Base-by-base conservation (phyloP, 2,329 filamentous ascomycete species). In the Xylariales sp. region DNA sequence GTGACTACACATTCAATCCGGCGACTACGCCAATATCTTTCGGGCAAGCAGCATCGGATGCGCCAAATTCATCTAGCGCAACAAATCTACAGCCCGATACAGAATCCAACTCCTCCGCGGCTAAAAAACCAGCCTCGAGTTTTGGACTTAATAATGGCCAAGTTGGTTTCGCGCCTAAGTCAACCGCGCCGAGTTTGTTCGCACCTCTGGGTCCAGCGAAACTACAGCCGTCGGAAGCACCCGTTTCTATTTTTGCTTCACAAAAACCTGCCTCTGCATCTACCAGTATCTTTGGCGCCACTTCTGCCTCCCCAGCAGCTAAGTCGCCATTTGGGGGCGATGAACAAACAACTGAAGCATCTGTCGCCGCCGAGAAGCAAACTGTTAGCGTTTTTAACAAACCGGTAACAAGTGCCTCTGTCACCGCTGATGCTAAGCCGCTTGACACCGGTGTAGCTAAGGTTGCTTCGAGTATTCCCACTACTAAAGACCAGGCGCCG, bases 1-100 rank as follows among this genome's bases (percentile, higher is more conserved):
- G 76, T 23, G 73, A 78, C 59, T 78, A 73, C 64, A 77, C 76
- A 16, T 78, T 78, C 62, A 74, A 78, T 52, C 68, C 77, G 2
- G 58, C 76, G 5, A 77, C 76, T 14, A 77, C 75, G 3, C 76
- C 75, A 14, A 78, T 78, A 45, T 74, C 69, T 49, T 78, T 78
- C 30, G 69, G 72, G 10, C 45, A 69, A 56, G 52, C 72, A 34
- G 32, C 60, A 58, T 5, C 60, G 14, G 62, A 45, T 18, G 46
- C 45, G 7, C 39, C 68, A 23, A 70, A 68, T 52, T 34, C 68
- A 28, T n/a, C 39, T 7, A 23, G n/a, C 48, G 23, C 60, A 6
- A 14, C 54, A 46, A 52, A 53, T 1, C 12, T 60, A 48, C 71
- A 67, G 36, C 30, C 69, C 12, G 58, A 67, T 39, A 69, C 66